Percentiles rank a stretch among this genome's conserved stretches.
phyloP scores from a whole-genome alignment of 2,329 filamentous ascomycete species.

The Sporothrix dimorphospora region DNA sequence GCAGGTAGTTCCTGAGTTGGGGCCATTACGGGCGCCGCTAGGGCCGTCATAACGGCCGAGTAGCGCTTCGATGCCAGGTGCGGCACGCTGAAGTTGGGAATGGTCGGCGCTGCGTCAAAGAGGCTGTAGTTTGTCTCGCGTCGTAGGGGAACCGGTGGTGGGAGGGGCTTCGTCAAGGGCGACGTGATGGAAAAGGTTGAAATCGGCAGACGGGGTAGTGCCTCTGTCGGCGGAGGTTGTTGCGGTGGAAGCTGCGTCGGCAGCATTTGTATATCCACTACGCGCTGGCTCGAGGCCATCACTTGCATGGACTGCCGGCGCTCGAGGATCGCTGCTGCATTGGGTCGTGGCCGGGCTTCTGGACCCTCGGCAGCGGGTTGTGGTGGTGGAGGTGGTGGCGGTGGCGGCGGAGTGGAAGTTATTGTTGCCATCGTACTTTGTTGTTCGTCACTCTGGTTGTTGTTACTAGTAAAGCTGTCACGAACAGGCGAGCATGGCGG shows the following conservation, averaged over 20 bases:
- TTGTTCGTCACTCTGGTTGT: slow-evolving; percentile 38
- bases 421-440: slow-evolving; percentile 32
- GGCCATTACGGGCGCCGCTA: neutral
- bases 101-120: slow-evolving; percentile 26
- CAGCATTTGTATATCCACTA: slow-evolving; percentile 45
- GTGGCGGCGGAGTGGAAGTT: neutral
- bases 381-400: neutral
- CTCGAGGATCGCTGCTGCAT: slow-evolving; percentile 55
- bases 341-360: slow-evolving; percentile 46
- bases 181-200: neutral
- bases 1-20: neutral
- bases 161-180: slow-evolving; percentile 7
- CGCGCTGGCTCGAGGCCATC: slow-evolving; percentile 41
- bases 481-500: slow-evolving; percentile 59
- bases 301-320: slow-evolving; percentile 57
- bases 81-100: slow-evolving; percentile 57
- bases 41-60: slow-evolving; percentile 44
- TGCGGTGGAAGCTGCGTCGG: slow-evolving; percentile 35
- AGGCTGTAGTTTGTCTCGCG: slow-evolving; percentile 14
- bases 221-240: slow-evolving; percentile 22
- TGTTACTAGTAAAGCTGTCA: slow-evolving; percentile 52
- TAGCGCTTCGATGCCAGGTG: slow-evolving; percentile 51
- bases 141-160: slow-evolving; percentile 11
- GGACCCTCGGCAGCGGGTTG: neutral
- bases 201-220: slow-evolving; percentile 8